Conservation (phyloP, 1,284 basidiomycete genomes). For the Golubevia pallescens region DNA sequence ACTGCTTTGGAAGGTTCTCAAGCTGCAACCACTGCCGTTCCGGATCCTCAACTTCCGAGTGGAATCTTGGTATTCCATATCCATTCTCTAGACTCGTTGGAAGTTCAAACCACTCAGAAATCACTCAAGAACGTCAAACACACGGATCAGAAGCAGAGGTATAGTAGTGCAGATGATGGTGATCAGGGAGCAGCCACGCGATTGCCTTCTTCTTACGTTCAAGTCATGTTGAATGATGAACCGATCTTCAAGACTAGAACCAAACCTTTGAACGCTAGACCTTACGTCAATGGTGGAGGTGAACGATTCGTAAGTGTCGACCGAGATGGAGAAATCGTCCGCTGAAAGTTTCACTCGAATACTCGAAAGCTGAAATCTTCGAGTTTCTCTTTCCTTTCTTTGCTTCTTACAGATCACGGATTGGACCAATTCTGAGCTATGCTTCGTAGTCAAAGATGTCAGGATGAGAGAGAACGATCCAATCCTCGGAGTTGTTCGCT, state of each 20-base stretch:
- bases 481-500: conserved; percentile 42
- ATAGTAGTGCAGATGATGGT: conserved; percentile 24
- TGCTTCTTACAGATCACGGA: not conserved
- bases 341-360: no score
- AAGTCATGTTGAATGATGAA: conserved; percentile 54
- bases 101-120: conserved; percentile 31
- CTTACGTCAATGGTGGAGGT: conserved; percentile 49
- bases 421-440: conserved; percentile 6
- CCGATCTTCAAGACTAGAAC: conserved; percentile 50
- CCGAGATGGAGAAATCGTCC: not conserved
- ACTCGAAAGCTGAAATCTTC: not conserved
- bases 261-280: conserved; percentile 45
- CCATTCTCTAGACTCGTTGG: conserved; percentile 41
- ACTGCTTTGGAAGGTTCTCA: conserved; percentile 36
- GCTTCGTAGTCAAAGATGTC: conserved; percentile 19
- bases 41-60: conserved; percentile 21
- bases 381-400: not conserved
- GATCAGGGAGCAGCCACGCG: conserved; percentile 15
- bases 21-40: conserved; percentile 30
- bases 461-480: conserved; percentile 50
- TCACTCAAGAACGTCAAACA: conserved; percentile 29
- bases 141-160: conserved; percentile 19
- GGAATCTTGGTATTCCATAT: conserved; percentile 56
- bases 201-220: conserved; percentile 50
- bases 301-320: conserved; percentile 35